Percentiles rank a stretch among this genome's conserved stretches.
Conservation (phyloP, 345 rosid genomes). For the Excoecaria cochinchinensis region DNA sequence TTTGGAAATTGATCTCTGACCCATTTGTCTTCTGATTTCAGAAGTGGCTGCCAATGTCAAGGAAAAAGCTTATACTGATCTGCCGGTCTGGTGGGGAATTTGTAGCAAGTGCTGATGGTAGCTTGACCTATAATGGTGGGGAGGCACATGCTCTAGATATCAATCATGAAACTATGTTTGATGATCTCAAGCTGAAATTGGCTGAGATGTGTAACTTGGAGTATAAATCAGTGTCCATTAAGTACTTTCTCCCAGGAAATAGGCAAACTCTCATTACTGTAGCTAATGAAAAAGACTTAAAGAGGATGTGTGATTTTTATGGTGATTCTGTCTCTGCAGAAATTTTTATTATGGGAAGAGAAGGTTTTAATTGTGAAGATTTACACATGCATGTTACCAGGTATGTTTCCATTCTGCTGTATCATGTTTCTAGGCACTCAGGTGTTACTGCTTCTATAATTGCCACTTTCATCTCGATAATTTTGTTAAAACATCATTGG, state of each 20-base stretch:
- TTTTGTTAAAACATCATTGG: neutral
- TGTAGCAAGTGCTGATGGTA: slow-evolving; percentile 60
- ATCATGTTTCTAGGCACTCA: slow-evolving; percentile 11
- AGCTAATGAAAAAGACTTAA: slow-evolving; percentile 71
- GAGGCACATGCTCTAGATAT: slow-evolving; percentile 82
- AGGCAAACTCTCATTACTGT: slow-evolving; percentile 65
- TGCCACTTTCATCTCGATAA: slow-evolving; percentile 3
- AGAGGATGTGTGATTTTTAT: slow-evolving; percentile 76
- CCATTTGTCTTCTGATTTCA: slow-evolving; percentile 5
- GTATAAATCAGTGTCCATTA: slow-evolving; percentile 56
- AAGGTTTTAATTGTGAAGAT: slow-evolving; percentile 53
- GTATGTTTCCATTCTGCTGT: slow-evolving; percentile 32
- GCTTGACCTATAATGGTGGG: slow-evolving; percentile 70
- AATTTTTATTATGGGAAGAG: slow-evolving; percentile 53
- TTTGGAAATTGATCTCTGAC: slow-evolving; percentile 3
- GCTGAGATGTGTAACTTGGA: slow-evolving; percentile 74
- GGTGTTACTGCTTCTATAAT: slow-evolving; percentile 1
- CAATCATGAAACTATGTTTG: slow-evolving; percentile 58
- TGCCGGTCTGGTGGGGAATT: slow-evolving; percentile 85
- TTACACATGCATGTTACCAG: slow-evolving; percentile 33
- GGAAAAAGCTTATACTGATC: slow-evolving; percentile 82
- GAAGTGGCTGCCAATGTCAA: slow-evolving; percentile 52
- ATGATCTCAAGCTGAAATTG: slow-evolving; percentile 65
- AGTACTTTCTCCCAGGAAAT: slow-evolving; percentile 89
- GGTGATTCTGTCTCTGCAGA: slow-evolving; percentile 74